A percentile compares a stretch with the other conserved stretches of the same genome.
Evolutionary conservation across 306 rosid genomes (phyloP).

Genomic region (Trifolium repens): DNA sequence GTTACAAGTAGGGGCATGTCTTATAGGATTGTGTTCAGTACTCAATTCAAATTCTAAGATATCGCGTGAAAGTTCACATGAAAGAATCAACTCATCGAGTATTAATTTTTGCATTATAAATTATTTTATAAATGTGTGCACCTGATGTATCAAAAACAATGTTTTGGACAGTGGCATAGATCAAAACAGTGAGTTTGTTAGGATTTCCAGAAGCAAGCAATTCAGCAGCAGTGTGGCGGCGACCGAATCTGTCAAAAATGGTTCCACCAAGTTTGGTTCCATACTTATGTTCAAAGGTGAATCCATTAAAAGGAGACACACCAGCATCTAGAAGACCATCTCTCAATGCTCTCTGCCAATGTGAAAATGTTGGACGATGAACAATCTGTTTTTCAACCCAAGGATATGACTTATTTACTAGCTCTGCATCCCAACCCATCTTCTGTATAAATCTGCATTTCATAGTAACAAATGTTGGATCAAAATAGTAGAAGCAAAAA

Average conservation of each 20-base stretch:
- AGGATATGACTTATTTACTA: constrained; percentile 75
- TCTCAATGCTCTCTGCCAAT: constrained; percentile 70
- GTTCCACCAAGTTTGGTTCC: constrained; percentile 98
- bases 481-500: too few relatives aligned
- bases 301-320: constrained; percentile 85
- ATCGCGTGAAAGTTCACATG: too few relatives aligned
- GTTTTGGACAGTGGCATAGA: constrained; percentile 82
- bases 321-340: constrained; percentile 82
- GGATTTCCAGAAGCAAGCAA: constrained; percentile 71
- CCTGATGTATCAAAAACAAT: constrained; percentile 72
- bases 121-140: constrained; percentile 2
- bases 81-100: too few relatives aligned
- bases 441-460: constrained; percentile 70
- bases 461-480: neutral
- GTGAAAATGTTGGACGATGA: constrained; percentile 63
- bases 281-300: constrained; percentile 86
- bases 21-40: too few relatives aligned
- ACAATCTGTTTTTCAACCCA: constrained; percentile 92
- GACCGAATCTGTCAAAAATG: constrained; percentile 79
- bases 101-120: too few relatives aligned
- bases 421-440: constrained; percentile 71
- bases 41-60: too few relatives aligned
- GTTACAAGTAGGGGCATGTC: neutral
- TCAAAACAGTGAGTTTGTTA: constrained; percentile 64
- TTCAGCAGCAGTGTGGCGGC: constrained; percentile 92